Evolutionary conservation across 108 stramenopile species (phyloP), one percentile per base, ranked within the genome.

Genomic region (Nitzschia sp.): DNA sequence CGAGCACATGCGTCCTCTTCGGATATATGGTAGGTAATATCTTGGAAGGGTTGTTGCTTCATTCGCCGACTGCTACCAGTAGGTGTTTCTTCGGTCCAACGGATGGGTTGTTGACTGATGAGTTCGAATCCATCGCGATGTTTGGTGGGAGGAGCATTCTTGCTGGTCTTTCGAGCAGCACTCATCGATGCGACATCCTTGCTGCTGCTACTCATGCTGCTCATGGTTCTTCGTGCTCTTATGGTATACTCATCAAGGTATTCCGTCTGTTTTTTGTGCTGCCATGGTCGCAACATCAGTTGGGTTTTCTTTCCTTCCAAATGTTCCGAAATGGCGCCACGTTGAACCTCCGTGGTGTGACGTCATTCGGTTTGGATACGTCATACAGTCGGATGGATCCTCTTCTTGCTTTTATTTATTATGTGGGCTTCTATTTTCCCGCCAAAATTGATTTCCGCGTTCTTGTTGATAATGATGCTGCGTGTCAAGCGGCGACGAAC

Each of bases 11-110:
- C 68, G 58, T 94, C 93, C 34, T 73, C 47, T 9, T 73, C 75
- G 30, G 88, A 91, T 19, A 88, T 78, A 30, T 86, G 78, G 53
- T 88, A 94, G 58, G 87, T 88, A 58, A 94, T 91, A 72, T 94
- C 93, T 38, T 63, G 64, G 69, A 86, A 89, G 9, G 45, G 9
- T 34, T 34, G 45, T 45, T 26, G 38, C n/a, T n/a, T n/a, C n/a
- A n/a, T n/a, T n/a, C n/a, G n/a, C n/a, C n/a, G n/a, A 11, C 11
- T 11, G 13, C 41, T 6, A 11, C 58, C 26, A 30, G 60, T 68
- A 13, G 25, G 32, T 27, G 46, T 27, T 66, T 93, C 81, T 34
- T 63, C 35, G 23, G 78, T 82, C 78, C 85, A 93, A 26, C 26
- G 35, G 65, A 94, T 94, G 47, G 89, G 90, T 13, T 63, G 53